Evolutionary conservation across 2,329 filamentous ascomycete species (phyloP).

Genomic region (Cordyceps tenuipes): DNA sequence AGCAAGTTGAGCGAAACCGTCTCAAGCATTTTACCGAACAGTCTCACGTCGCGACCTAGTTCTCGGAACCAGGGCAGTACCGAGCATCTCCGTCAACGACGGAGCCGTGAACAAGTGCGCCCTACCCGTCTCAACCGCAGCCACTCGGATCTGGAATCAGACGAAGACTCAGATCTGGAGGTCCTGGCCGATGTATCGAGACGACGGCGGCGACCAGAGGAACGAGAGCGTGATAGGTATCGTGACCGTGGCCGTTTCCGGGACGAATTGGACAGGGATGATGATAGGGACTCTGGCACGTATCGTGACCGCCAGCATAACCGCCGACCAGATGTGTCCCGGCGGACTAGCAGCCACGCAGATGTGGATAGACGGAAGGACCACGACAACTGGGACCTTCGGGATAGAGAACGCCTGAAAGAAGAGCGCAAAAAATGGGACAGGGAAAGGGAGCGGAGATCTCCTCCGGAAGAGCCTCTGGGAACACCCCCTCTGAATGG

Average conservation of each 20-base stretch:
- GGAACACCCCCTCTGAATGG: conserved; percentile 24
- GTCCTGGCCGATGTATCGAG: conserved; percentile 24
- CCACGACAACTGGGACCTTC: conserved; percentile 25
- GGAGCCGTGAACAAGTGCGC: conserved; percentile 32
- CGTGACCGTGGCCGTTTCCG: conserved; percentile 25
- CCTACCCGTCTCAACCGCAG: conserved; percentile 32
- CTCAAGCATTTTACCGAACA: conserved; percentile 33
- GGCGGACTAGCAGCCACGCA: conserved; percentile 42
- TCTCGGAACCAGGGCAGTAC: conserved; percentile 24
- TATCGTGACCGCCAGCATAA: conserved; percentile 28
- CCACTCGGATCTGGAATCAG: conserved; percentile 34
- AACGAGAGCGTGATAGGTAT: conserved; percentile 30
- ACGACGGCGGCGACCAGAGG: conserved; percentile 27
- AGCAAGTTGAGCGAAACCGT: conserved; percentile 39
- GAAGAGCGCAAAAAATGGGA: conserved; percentile 27
- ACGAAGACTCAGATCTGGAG: conserved; percentile 26
- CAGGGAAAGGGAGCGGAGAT: conserved; percentile 23
- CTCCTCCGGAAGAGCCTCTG: conserved; percentile 22
- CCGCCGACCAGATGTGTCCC: conserved; percentile 31
- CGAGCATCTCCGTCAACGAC: conserved; percentile 25
- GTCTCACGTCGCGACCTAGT: conserved; percentile 26
- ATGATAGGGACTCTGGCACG: conserved; percentile 23
- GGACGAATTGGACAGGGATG: conserved; percentile 23
- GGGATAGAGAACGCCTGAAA: conserved; percentile 24
- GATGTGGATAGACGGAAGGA: conserved; percentile 37